Conservation (phyloP, 352 stramenopile genomes). For the Phytophthora boehmeriae region DNA sequence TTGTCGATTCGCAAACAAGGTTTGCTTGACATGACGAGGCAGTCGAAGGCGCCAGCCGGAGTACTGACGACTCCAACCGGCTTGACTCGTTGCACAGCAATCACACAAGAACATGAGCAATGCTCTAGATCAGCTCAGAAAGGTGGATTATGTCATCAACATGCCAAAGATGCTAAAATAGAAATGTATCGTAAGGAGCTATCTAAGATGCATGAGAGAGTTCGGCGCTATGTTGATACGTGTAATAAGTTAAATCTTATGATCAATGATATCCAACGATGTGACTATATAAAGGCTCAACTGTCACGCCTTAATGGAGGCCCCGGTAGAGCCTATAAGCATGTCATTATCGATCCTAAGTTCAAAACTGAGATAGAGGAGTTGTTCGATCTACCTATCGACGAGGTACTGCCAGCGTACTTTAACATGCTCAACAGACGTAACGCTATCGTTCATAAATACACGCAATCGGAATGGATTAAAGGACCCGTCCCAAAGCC, state of each 20-base stretch:
- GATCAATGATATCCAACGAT: constrained; percentile 7
- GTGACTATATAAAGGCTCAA: constrained; percentile 5
- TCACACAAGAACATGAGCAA: not conserved
- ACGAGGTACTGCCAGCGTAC: constrained; percentile 5
- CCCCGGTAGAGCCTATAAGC: not conserved
- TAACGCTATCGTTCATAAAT: constrained; percentile 12
- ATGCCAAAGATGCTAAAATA: not conserved
- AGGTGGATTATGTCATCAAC: not conserved
- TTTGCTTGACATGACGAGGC: not conserved
- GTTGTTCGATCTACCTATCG: constrained; percentile 11
- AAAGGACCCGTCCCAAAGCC: not conserved
- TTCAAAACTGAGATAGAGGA: constrained; percentile 4
- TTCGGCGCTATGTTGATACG: not conserved
- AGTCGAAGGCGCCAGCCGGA: no score
- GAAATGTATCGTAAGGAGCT: not conserved
- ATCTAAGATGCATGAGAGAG: not conserved
- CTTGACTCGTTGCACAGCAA: constrained; percentile 1
- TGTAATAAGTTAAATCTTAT: not conserved
- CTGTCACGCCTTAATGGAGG: constrained; percentile 6
- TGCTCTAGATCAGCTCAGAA: not conserved
- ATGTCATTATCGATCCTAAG: not conserved
- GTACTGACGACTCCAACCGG: no score
- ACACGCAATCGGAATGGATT: not conserved
- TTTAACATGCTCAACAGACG: constrained; percentile 1
- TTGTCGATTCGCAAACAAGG: no score